Evolutionary conservation across 352 stramenopile species (phyloP), one percentile per base, ranked within the genome.

Genomic region (Pythium grandisporangium): DNA sequence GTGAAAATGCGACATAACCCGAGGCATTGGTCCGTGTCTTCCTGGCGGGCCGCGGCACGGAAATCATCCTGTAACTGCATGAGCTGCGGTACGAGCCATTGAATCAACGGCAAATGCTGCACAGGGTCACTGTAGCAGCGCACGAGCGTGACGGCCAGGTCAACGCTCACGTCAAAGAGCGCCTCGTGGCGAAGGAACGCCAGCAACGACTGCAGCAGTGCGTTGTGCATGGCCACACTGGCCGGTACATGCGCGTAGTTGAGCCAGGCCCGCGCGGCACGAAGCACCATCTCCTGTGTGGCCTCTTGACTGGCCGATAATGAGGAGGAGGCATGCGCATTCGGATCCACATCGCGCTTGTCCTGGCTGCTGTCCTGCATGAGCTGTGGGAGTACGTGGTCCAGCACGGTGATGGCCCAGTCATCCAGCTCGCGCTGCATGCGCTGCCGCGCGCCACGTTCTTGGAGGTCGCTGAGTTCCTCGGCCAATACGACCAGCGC

Each of bases 1-100:
- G 86, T 95, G 45, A 96, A 96, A 32, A 96, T 72, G 12, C 84
- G 69, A 45, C 80, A 92, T 5, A 96, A 61, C 0, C 78, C 80
- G 11, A 84, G 40, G 39, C 71, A 89, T 36, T 70, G 59, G 46
- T 95, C 82, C 19, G 70, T 71, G 37, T 95, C 65, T 39, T 95
- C 80, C 1, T 67, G 60, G 16, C 57, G 35, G 3, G 60, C 72
- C 0, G 77, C 78, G 3, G 41, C 19, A 5, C 48, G 54, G 58
- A 92, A 88, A n/a, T 62, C 47, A 14, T 50, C 51, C 30, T 71
- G 58, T 14, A 91, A 43, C 35, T 71, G 61, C 63, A 93, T 72
- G 25, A 92, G 58, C 43, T 81, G 70, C 17, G 80, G 77, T 6
- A 85, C 58, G 30, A 93, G 59, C 80, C 80, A 91, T 38, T 88